Evolutionary conservation across 2,329 filamentous ascomycete genomes (phyloP).

Genomic region (Colletotrichum shisoi): DNA sequence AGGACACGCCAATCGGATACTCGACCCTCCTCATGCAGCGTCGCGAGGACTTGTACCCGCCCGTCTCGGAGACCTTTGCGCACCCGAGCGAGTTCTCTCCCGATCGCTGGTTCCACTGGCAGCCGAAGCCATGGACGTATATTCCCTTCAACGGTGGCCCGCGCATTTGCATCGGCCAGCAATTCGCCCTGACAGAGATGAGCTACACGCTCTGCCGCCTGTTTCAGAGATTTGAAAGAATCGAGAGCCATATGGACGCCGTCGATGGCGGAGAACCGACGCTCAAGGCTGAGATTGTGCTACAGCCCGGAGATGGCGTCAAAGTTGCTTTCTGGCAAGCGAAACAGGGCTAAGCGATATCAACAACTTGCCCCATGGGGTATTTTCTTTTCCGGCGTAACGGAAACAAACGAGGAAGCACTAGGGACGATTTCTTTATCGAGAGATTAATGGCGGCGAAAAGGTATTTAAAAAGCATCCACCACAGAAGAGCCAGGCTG

Average conservation of each 20-base stretch:
- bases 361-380: too few relatives aligned
- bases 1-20: slow-evolving; percentile 72
- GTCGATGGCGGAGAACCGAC: slow-evolving; percentile 62
- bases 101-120: slow-evolving; percentile 71
- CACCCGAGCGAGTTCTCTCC: slow-evolving; percentile 65
- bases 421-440: neutral
- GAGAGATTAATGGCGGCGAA: neutral
- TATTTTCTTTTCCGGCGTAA: neutral
- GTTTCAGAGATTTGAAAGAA: slow-evolving; percentile 73
- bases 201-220: slow-evolving; percentile 74
- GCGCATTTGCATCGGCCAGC: slow-evolving; percentile 78
- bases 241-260: slow-evolving; percentile 66
- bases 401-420: neutral
- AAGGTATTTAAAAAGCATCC: neutral
- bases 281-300: slow-evolving; percentile 67
- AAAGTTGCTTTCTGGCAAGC: slow-evolving; percentile 64
- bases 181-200: slow-evolving; percentile 82
- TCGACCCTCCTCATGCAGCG: slow-evolving; percentile 77
- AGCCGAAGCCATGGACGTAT: slow-evolving; percentile 73
- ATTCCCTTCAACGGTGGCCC: slow-evolving; percentile 79
- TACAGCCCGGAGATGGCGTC: slow-evolving; percentile 67
- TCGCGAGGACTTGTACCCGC: slow-evolving; percentile 67
- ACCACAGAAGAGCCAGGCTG: neutral
- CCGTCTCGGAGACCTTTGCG: slow-evolving; percentile 55
- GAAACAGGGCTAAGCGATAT: slow-evolving; percentile 35